These are phyloP conservation scores for Volvox reticuliferus DNA, from an alignment of 139 green algal genomes.

Conservation along the genomic window DNA sequence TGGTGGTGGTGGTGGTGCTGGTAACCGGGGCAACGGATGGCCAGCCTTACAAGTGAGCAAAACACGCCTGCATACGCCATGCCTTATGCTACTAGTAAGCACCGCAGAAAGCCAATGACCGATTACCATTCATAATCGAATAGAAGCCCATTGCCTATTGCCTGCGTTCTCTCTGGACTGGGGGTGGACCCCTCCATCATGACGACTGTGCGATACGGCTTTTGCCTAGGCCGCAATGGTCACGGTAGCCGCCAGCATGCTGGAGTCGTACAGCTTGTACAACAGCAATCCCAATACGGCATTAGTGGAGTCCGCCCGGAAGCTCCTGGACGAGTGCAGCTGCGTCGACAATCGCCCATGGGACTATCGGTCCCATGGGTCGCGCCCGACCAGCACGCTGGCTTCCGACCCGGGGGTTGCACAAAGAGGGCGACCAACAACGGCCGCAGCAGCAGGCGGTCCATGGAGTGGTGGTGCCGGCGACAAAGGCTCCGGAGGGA, in stretches of 20 bases:
- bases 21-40: not conserved
- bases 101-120: no score
- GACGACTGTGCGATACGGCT: not conserved
- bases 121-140: no score
- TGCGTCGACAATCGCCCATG: no score
- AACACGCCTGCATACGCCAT: no score
- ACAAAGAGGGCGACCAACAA: no score
- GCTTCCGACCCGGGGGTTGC: no score
- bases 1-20: not conserved
- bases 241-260: conserved; percentile 5
- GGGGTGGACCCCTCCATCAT: no score
- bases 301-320: not conserved
- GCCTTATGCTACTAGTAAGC: no score
- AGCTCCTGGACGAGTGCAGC: not conserved
- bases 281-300: not conserved
- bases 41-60: not conserved
- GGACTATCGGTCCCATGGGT: no score
- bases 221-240: not conserved
- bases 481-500: not conserved
- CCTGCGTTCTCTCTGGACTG: no score
- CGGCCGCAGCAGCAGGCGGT: not conserved
- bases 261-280: not conserved
- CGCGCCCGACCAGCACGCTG: no score
- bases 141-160: no score
- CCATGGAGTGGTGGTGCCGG: not conserved